Base-by-base conservation (phyloP, 2,329 filamentous ascomycete genomes). In the Aspergillus terreus region DNA sequence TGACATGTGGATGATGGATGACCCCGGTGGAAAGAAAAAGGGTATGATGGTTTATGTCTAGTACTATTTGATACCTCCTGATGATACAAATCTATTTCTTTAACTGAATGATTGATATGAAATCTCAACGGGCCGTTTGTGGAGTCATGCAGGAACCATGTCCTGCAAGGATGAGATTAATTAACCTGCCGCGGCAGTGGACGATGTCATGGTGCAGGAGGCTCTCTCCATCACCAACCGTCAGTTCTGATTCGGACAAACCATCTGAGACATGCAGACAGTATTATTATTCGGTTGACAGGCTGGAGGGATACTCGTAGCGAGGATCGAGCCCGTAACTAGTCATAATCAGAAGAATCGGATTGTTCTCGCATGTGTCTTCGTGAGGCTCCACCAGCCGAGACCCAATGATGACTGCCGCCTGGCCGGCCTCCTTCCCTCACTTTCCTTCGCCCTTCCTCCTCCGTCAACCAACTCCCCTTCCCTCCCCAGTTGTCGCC, bases 21-120 rank as follows among this genome's bases (percentile, higher is more conserved):
- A 36, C 27, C 32, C 49, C 47, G 40, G 48, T 51, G 48, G 40
- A 23, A 42, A 50, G 46, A 27, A 41, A 32, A 49, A 19, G 46
- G 36, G 46, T 21, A 54, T 54, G 52, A 52, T 42, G 46, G 46
- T 48, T 44, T 33, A 41, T 46, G 36, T 49, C 44, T 44, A 46
- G 46, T 47, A 46, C 15, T 42, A 46, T 47, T 30, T 54, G 52
- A 54, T 54, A 54, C 52, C 52, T 54, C 42, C 6, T 50, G 27
- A 30, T 25, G 45, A 54, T 35, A 25, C n/a, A 27, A 51, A 36
- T 46, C 15, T 32, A 41, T 30, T 10, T 14, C 41, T 41, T 30
- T 42, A 42, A 11, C 40, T 17, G 7, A 17, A 42, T 14, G 17
- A 42, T 41, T 27, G 6, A 35, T 38, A n/a, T n/a, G 35, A 10